Base-by-base conservation (phyloP, 441 rosid genomes). In the Brassica hybrid region DNA sequence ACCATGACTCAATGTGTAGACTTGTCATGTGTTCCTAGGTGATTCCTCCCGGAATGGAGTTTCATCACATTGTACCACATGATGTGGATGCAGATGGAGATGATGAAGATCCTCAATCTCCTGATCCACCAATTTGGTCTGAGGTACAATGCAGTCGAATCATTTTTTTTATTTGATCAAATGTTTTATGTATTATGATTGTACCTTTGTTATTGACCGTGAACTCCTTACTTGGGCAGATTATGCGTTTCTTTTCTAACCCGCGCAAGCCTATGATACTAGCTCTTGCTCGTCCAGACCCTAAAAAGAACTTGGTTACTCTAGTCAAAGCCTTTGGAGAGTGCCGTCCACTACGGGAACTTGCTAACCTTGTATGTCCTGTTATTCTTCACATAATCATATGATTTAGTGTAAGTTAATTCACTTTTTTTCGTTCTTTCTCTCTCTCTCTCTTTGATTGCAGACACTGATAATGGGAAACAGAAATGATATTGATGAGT, bases 11-110 rank as follows among this genome's bases (percentile, higher is more conserved):
- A n/a, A 71, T 60, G 56, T 27, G 38, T 59, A 60, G 30, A 62
- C 45, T 56, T 66, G 27, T 34, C 18, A 1, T 69, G 66, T 61
- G 38, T 23, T 72, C 32, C 25, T 82, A 96, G 99, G 86, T 83
- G 43, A 96, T 96, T 77, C 97, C 99, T 83, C 99, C 98, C 21
- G 98, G 99, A 78, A 96, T 93, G 97, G 99, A 96, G 74, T 94
- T 96, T 83, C 90, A 91, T 81, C 97, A 96, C 76, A 87, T 96
- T 83, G 85, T 89, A 79, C 30, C n/a, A n/a, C n/a, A n/a, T n/a
- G n/a, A n/a, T n/a, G n/a, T n/a, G n/a, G n/a, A n/a, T n/a, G n/a
- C n/a, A 27, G 2, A 30, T 30, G 34, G 34, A 30, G 34, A 30
- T 65, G 97, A 87, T 32, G 94, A 91, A 65, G 80, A 84, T 80